Percentiles rank a stretch among this genome's conserved stretches.
phyloP scores from a whole-genome alignment of 805 yeast species.

The Suhomyces canberraensis region DNA sequence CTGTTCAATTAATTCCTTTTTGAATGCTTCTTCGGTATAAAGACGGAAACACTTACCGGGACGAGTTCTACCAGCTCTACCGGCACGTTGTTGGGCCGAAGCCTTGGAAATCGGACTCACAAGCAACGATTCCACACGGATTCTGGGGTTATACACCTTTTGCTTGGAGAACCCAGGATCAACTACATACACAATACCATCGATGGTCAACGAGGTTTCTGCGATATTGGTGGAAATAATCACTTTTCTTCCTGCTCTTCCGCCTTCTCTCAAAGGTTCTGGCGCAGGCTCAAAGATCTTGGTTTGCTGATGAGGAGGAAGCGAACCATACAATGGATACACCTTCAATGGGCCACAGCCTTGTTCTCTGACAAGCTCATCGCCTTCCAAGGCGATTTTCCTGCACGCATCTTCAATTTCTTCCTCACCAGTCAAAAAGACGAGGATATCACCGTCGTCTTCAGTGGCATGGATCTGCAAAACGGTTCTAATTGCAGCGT shows the following conservation, averaged over 20 bases:
- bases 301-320: conserved; percentile 95
- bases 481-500: conserved; percentile 93
- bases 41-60: conserved; percentile 97
- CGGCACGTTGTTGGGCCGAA: conserved; percentile 97
- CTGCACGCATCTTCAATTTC: conserved; percentile 97
- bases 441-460: conserved; percentile 83
- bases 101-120: conserved; percentile 98
- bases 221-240: conserved; percentile 94
- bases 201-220: conserved; percentile 95
- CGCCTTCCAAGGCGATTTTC: conserved; percentile 82
- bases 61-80: conserved; percentile 99
- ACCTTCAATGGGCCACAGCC: conserved; percentile 86
- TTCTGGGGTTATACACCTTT: conserved; percentile 93
- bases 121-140: conserved; percentile 88
- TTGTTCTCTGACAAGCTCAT: conserved; percentile 83
- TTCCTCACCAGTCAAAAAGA: conserved; percentile 94
- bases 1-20: conserved; percentile 90
- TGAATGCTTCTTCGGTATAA: conserved; percentile 95
- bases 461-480: conserved; percentile 96
- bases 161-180: conserved; percentile 98
- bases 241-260: conserved; percentile 92
- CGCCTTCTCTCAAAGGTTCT: conserved; percentile 62
- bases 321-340: conserved; percentile 92
- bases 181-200: conserved; percentile 94
- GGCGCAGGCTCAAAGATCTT: conserved; percentile 92